Percentiles rank a stretch among this genome's conserved stretches.
These are phyloP conservation scores for Begonia peltatifolia DNA, from an alignment of 306 rosid species.

Conservation along the genomic window DNA sequence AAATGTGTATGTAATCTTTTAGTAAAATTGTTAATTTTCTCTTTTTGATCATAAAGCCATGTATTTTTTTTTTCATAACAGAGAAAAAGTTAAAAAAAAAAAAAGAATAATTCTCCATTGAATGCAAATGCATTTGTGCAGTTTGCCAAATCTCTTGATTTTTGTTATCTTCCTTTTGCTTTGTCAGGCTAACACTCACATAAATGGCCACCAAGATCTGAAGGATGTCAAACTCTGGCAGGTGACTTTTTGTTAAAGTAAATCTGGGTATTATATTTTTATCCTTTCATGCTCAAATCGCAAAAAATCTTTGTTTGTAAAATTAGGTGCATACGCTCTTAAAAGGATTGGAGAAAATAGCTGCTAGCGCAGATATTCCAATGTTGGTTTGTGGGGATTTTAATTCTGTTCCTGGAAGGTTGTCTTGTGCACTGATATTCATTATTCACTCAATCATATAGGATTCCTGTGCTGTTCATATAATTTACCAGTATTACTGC, in stretches of 20 bases:
- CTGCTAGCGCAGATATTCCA: conserved; percentile 90
- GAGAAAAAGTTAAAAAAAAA: too few species aligned
- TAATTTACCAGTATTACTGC: too few species aligned
- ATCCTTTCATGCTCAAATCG: too few species aligned
- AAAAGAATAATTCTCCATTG: too few species aligned
- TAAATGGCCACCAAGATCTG: conserved; percentile 69
- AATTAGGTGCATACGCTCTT: conserved; percentile 79
- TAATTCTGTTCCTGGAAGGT: conserved; percentile 95
- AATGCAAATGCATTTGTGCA: too few species aligned
- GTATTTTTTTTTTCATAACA: too few species aligned
- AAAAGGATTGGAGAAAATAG: conserved; percentile 96
- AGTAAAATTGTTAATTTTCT: too few species aligned
- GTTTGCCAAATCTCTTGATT: background rate
- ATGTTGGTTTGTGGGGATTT: conserved; percentile 98
- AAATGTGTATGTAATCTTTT: too few species aligned
- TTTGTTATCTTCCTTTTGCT: background rate
- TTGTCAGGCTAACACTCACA: conserved; percentile 79
- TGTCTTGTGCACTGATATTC: background rate
- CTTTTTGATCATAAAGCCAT: too few species aligned
- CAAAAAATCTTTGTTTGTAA: background rate
- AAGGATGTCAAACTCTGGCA: conserved; percentile 99
- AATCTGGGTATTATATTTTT: too few species aligned
- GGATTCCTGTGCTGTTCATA: too few species aligned
- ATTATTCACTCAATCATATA: background rate
- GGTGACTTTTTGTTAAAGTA: conserved; percentile 25